These are phyloP conservation scores for Tolypocladium album DNA, from an alignment of 2,329 filamentous ascomycete genomes.

Conservation along the genomic window DNA sequence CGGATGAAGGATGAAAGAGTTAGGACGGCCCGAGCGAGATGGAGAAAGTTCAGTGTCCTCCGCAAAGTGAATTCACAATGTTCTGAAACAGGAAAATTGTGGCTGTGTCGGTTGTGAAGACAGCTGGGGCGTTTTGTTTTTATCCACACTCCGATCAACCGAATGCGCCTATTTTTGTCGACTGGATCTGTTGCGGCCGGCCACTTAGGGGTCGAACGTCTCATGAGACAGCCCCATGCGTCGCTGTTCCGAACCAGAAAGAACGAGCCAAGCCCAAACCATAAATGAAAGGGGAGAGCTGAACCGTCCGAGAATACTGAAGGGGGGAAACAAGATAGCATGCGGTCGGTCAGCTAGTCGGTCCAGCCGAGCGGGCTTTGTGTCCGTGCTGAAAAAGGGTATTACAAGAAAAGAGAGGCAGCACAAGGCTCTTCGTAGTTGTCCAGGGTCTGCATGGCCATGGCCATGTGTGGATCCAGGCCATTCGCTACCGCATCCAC, in stretches of 20 bases:
- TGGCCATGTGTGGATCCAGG: background rate
- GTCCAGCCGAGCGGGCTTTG: background rate
- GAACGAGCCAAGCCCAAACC: background rate
- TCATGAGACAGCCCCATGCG: conserved; percentile 9
- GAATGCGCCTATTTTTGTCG: background rate
- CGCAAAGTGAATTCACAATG: conserved; percentile 3
- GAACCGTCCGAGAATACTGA: background rate
- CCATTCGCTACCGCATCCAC: background rate
- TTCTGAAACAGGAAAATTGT: conserved; percentile 10
- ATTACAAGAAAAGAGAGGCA: background rate
- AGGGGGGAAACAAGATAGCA: background rate
- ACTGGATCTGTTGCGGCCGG: background rate
- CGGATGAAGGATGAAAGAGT: conserved; percentile 5
- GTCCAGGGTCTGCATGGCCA: background rate
- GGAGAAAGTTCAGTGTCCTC: conserved; percentile 3
- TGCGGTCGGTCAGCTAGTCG: background rate
- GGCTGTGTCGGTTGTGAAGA: conserved; percentile 4
- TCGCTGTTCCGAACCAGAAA: conserved; percentile 7
- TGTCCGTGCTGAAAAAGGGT: background rate
- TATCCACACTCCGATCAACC: background rate
- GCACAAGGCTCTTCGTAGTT: background rate
- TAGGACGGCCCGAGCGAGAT: conserved; percentile 9
- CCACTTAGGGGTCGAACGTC: conserved; percentile 4
- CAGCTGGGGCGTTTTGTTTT: background rate
- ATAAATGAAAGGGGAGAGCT: conserved; percentile 5